Conservation (phyloP, 805 yeast genomes). For the Saccharomycopsis fermentans region DNA sequence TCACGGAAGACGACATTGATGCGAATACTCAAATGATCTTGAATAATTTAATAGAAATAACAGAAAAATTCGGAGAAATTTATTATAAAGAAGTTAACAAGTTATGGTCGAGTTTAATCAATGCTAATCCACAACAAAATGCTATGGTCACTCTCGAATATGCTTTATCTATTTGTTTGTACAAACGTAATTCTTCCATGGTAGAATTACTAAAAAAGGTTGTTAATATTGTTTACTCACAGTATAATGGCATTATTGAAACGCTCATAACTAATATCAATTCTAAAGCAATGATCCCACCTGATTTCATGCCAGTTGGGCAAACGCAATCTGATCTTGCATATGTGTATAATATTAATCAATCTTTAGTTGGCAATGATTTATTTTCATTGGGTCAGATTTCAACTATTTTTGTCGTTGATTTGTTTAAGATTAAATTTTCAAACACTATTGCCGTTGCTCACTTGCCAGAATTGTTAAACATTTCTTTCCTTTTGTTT, state of each 20-base stretch:
- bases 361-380: conserved; percentile 44
- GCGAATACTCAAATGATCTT: conserved; percentile 48
- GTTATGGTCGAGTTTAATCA: conserved; percentile 89
- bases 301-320: conserved; percentile 28
- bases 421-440: conserved; percentile 44
- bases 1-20: not conserved
- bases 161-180: conserved; percentile 55
- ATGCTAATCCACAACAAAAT: conserved; percentile 56
- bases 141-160: conserved; percentile 64
- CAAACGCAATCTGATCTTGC: conserved; percentile 33
- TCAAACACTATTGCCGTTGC: conserved; percentile 45
- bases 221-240: conserved; percentile 62
- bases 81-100: conserved; percentile 88
- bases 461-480: conserved; percentile 64
- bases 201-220: conserved; percentile 76
- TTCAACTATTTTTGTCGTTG: conserved; percentile 77
- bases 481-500: conserved; percentile 65
- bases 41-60: conserved; percentile 73
- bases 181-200: conserved; percentile 59
- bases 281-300: conserved; percentile 87
- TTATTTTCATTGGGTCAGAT: conserved; percentile 82
- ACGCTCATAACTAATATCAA: conserved; percentile 59
- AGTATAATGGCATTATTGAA: conserved; percentile 44
- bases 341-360: conserved; percentile 49
- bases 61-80: conserved; percentile 61